Percentiles rank a stretch among this genome's conserved stretches.
These are phyloP conservation scores for Pelargonium citronellum DNA, from an alignment of 441 rosid species.

Conservation along the genomic window DNA sequence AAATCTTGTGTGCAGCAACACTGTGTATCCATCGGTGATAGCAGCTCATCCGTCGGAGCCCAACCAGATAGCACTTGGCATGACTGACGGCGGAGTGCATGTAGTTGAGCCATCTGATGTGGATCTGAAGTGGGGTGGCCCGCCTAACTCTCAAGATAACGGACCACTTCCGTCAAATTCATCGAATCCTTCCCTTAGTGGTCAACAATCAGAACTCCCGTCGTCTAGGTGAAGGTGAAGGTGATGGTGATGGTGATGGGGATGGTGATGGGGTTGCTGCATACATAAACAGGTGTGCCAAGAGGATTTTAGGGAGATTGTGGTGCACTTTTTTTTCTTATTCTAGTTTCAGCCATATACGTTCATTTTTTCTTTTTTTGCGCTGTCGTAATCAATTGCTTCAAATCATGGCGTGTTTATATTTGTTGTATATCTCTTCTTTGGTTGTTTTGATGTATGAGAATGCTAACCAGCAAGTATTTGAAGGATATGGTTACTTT, in stretches of 20 bases:
- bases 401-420: neutral
- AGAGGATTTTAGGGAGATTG: conserved; percentile 8
- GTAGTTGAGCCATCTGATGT: conserved; percentile 45
- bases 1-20: conserved; percentile 25
- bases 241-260: too few species aligned
- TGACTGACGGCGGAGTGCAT: conserved; percentile 46
- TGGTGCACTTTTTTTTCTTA: neutral
- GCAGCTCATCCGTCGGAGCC: conserved; percentile 53
- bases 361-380: neutral
- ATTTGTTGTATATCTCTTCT: neutral
- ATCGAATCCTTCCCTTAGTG: conserved; percentile 43
- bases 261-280: neutral
- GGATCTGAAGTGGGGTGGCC: conserved; percentile 42
- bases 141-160: conserved; percentile 35
- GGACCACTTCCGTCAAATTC: conserved; percentile 41
- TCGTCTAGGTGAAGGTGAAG: conserved; percentile 36
- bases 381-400: neutral
- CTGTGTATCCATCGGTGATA: conserved; percentile 32
- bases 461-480: conserved; percentile 3
- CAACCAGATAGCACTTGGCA: conserved; percentile 51
- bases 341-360: neutral
- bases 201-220: conserved; percentile 38
- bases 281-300: conserved; percentile 15
- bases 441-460: neutral
- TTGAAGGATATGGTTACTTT: neutral